Evolutionary conservation across 495 filamentous ascomycete species (phyloP), one percentile per base, ranked within the genome.

Genomic region (Coniosporium apollinis): DNA sequence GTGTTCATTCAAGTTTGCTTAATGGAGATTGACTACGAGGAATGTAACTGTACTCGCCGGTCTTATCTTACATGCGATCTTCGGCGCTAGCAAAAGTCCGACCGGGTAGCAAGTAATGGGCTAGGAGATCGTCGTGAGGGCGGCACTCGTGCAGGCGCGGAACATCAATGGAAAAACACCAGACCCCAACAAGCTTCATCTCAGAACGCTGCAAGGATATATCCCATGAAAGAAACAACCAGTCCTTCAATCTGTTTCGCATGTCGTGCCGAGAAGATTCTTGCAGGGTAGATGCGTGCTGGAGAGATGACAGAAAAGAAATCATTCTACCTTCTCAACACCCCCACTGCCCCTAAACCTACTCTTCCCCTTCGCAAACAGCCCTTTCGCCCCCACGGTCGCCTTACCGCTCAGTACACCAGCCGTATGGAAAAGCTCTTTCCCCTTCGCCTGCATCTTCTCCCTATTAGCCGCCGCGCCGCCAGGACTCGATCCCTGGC

Each of bases 351-450:
- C 65, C 37, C 72, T 70, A 50, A 89, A 70, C 53, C 79, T 85
- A 56, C 67, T 89, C 55, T 75, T 79, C 24, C 85, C 83, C 50
- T 87, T 89, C 39, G 74, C 79, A 53, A 94, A 76, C 34, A 93
- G 52, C 20, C 82, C 84, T 58, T 89, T 91, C 9, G 84, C 82
- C 16, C 81, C 78, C 46, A 77, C 79, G 19, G 67, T 68, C 16
- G 70, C 76, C 49, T 76, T 78, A 14, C 76, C 76, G 42, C 77
- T 72, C 39, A 79, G 59, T 3, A 70, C 58, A 5, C 80, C 79
- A 24, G 85, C 84, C 3, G 72, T 73, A 44, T 87, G 79, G 39
- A 94, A 60, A 3, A 93, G 55, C 36, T 89, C 83, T 51, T 92
- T 94, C 45, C 85, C 75, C 58, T 79, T 81, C 14, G 70, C 64